Base-by-base conservation (phyloP, 768 basidiomycete genomes). In the Pleurotus giganteus region DNA sequence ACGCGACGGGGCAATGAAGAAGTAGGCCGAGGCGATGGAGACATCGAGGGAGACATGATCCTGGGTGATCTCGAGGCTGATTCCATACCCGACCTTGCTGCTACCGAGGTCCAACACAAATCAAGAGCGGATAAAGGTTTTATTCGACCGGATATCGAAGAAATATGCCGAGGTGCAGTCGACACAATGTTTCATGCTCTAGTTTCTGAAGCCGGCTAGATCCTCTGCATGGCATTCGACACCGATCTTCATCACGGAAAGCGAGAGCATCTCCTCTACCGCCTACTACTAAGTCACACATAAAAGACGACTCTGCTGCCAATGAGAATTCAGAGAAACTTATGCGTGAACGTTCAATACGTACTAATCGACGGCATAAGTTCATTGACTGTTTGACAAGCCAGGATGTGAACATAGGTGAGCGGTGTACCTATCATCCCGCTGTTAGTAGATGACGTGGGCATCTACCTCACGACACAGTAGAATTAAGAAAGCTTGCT, bases 401-500 rank as follows among this genome's bases (percentile, higher is more conserved):
- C 56, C 83, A 87, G 52, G 89, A 92, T 60, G 86, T 95, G 46
- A 88, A 93, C 66, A 88, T 97, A 44, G 83, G 89, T 90, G 62
- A 59, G 85, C 74, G 41, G 15, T 19, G 7, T 4, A 2, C 5
- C 12, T 41, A 41, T 17, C 39, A 2, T 11, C 7, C 2, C 5
- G 7, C 29, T 36, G 39, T 47, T 8, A 6, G 26, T 46, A 41
- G 58, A 58, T 55, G 50, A 58, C 19, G 1, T 41, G n/a, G n/a
- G n/a, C n/a, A n/a, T 56, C 24, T 28, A 26, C n/a, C 46, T 26
- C 19, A 13, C 59, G 9, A 15, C 37, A n/a, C 15, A 90, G 91
- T 83, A 17, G 91, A 93, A 66, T 76, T 99, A 58, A 80, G 94
- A 45, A 94, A 93, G 65, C 81, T 97, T 45, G 88, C 94, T 17